Conservation (phyloP, 306 rosid genomes). For the Cucurbita argyrosperma region DNA sequence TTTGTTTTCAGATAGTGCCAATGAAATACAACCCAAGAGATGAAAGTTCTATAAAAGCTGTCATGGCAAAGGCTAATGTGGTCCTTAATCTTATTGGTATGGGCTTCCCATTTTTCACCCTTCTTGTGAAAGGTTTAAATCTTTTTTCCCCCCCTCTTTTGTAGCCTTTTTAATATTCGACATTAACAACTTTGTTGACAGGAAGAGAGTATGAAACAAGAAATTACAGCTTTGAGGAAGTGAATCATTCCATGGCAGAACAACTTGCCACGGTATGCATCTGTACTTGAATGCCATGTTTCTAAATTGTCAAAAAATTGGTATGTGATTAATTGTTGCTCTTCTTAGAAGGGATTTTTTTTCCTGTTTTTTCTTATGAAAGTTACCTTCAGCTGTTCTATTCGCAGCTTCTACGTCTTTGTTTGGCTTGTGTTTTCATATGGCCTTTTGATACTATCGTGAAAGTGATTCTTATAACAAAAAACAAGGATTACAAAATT, state of each 20-base stretch:
- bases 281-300: not conserved
- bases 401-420: not conserved
- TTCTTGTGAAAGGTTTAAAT: not conserved
- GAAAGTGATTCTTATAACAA: not conserved
- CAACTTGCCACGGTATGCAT: slow-evolving; percentile 58
- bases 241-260: slow-evolving; percentile 80
- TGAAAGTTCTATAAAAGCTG: slow-evolving; percentile 89
- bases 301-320: not conserved
- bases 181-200: slow-evolving; percentile 18
- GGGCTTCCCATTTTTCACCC: not conserved
- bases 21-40: slow-evolving; percentile 95
- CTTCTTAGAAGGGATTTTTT: not conserved
- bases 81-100: slow-evolving; percentile 94
- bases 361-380: not conserved
- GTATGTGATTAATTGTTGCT: not conserved
- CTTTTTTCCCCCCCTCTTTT: too few relatives aligned
- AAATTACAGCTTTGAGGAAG: slow-evolving; percentile 92
- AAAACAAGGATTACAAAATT: not conserved
- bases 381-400: not conserved
- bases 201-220: slow-evolving; percentile 96
- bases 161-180: not conserved
- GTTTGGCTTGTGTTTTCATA: not conserved
- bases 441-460: not conserved
- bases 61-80: slow-evolving; percentile 90
- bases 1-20: slow-evolving; percentile 57